phyloP scores from a whole-genome alignment of 1,139 yeast species.

The Dujonia santamariae region DNA sequence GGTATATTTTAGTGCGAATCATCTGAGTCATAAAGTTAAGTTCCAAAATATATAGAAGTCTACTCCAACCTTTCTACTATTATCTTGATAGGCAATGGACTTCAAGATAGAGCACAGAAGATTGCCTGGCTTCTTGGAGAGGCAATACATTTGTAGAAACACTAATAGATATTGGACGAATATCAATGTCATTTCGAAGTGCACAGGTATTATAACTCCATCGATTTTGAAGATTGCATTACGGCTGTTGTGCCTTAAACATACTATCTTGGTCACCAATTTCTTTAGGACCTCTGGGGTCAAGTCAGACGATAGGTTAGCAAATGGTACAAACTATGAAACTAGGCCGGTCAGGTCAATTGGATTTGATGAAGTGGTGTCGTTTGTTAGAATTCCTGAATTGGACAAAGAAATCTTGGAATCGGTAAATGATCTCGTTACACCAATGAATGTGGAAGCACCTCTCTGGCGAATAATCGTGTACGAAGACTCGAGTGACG shows the following conservation, averaged over 20 bases:
- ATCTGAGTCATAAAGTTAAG: too few species aligned
- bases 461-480: constrained; percentile 32
- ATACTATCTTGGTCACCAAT: constrained; percentile 22
- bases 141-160: constrained; percentile 26
- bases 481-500: constrained; percentile 12
- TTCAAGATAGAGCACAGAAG: constrained; percentile 1
- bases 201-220: too few species aligned
- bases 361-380: constrained; percentile 24
- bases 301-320: constrained; percentile 10
- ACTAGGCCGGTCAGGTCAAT: constrained; percentile 20
- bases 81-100: too few species aligned
- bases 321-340: constrained; percentile 16
- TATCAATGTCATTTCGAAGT: constrained; percentile 24
- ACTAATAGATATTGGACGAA: constrained; percentile 22
- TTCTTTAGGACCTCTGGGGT: constrained; percentile 13
- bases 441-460: constrained; percentile 14
- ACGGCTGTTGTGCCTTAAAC: constrained; percentile 16
- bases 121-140: constrained; percentile 18
- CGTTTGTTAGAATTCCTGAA: constrained; percentile 11
- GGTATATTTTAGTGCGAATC: too few species aligned
- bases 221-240: constrained; percentile 18
- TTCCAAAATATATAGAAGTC: too few species aligned
- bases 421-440: constrained; percentile 15
- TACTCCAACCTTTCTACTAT: too few species aligned
- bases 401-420: constrained; percentile 16